Conservation (phyloP, 1,139 yeast genomes). For the Pichia terricola region DNA sequence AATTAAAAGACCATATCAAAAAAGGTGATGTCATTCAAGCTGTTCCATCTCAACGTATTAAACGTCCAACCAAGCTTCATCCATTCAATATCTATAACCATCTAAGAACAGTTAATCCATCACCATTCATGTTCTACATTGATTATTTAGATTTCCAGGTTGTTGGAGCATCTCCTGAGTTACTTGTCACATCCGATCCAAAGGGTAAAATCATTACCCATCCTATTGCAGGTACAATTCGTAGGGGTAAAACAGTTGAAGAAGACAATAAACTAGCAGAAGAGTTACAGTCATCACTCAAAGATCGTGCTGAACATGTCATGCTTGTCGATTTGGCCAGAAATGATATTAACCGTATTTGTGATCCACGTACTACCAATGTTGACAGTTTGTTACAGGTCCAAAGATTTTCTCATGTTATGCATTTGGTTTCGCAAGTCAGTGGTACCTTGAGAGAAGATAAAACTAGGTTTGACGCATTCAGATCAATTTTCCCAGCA, state of each 20-base stretch:
- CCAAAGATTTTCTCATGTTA: constrained; percentile 94
- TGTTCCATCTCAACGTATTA: constrained; percentile 93
- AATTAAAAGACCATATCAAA: constrained; percentile 69
- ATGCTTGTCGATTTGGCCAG: constrained; percentile 97
- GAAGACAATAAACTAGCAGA: constrained; percentile 83
- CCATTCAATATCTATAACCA: constrained; percentile 96
- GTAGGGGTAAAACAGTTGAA: constrained; percentile 79
- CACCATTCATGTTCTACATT: constrained; percentile 90
- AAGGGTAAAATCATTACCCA: constrained; percentile 77
- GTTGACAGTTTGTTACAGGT: constrained; percentile 86
- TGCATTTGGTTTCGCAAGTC: constrained; percentile 92
- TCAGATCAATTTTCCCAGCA: constrained; percentile 95
- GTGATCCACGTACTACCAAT: constrained; percentile 72
- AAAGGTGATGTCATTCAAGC: constrained; percentile 95
- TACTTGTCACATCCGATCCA: constrained; percentile 70
- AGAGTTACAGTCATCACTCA: constrained; percentile 63
- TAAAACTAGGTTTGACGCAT: constrained; percentile 89
- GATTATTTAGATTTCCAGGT: constrained; percentile 88
- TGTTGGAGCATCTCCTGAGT: constrained; percentile 95
- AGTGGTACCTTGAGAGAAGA: constrained; percentile 80
- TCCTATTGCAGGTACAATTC: constrained; percentile 95
- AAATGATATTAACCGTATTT: constrained; percentile 90
- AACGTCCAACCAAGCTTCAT: constrained; percentile 88
- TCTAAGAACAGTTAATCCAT: constrained; percentile 89
- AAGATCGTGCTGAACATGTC: constrained; percentile 95